Conservation (phyloP, 1,139 yeast genomes). For the Magnusiomyces magnusii region DNA sequence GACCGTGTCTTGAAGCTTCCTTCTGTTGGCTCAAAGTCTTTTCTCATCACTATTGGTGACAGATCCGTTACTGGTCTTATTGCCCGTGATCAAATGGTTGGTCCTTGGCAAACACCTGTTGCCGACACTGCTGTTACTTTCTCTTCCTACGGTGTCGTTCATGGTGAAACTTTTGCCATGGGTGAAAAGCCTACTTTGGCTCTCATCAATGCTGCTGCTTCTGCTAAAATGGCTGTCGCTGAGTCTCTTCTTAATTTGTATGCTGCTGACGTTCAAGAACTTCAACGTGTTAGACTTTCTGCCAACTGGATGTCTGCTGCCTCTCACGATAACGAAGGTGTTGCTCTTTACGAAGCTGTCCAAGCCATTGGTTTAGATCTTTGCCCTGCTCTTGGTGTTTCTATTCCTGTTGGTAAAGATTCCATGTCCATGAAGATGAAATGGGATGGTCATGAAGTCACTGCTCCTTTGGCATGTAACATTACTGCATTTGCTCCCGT, state of each 20-base stretch:
- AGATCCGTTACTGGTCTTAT: constrained; percentile 94
- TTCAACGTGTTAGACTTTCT: constrained; percentile 73
- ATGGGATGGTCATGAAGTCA: constrained; percentile 78
- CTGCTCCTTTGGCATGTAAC: constrained; percentile 86
- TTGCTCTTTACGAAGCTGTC: constrained; percentile 92
- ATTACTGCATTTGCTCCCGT: constrained; percentile 92
- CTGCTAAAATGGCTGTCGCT: constrained; percentile 96
- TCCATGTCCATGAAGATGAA: constrained; percentile 99
- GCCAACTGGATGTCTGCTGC: constrained; percentile 99
- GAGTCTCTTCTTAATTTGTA: constrained; percentile 83
- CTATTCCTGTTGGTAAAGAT: constrained; percentile 98
- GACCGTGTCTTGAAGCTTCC: constrained; percentile 83
- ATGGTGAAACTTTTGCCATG: constrained; percentile 97
- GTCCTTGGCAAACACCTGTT: constrained; percentile 99
- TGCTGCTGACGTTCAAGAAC: constrained; percentile 79
- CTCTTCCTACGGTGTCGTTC: constrained; percentile 74
- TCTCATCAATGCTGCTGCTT: constrained; percentile 82
- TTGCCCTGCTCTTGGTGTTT: constrained; percentile 86
- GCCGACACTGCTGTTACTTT: constrained; percentile 99
- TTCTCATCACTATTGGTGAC: constrained; percentile 95
- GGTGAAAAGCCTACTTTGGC: constrained; percentile 96
- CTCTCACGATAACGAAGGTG: constrained; percentile 90
- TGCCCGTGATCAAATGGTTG: constrained; percentile 98
- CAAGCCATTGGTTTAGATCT: constrained; percentile 92
- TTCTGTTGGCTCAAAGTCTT: constrained; percentile 90